A percentile compares a stretch with the other conserved stretches of the same genome.
Evolutionary conservation across 116 monocot species (phyloP).

Genomic region (Zostera marina): DNA sequence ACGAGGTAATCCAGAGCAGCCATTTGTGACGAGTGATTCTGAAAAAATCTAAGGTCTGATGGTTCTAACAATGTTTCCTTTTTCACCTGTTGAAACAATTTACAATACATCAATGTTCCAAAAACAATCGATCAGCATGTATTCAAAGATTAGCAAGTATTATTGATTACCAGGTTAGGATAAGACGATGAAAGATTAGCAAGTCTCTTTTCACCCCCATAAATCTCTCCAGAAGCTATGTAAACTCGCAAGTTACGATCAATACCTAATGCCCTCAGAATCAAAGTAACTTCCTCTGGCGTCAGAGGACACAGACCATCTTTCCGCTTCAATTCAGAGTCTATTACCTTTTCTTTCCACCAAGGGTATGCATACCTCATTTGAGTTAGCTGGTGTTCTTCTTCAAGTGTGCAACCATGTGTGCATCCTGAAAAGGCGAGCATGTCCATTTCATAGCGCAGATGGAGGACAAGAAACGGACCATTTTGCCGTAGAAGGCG

Average conservation of each 20-base stretch:
- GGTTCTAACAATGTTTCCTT: slow-evolving; percentile 63
- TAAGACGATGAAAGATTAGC: slow-evolving; percentile 41
- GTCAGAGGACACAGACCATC: slow-evolving; percentile 86
- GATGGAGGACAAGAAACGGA: slow-evolving; percentile 58
- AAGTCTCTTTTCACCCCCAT: slow-evolving; percentile 76
- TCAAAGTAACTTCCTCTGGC: slow-evolving; percentile 65
- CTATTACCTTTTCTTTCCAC: slow-evolving; percentile 94
- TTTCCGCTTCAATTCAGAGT: slow-evolving; percentile 69
- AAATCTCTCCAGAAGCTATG: slow-evolving; percentile 85
- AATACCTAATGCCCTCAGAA: slow-evolving; percentile 53
- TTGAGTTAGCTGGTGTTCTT: slow-evolving; percentile 38
- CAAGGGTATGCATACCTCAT: slow-evolving; percentile 97
- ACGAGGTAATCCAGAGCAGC: slow-evolving; percentile 90
- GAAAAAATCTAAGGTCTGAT: slow-evolving; percentile 64
- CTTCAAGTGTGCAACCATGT: slow-evolving; percentile 41
- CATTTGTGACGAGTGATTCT: slow-evolving; percentile 89
- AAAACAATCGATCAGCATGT: too few species aligned
- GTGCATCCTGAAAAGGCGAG: slow-evolving; percentile 67
- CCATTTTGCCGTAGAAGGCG: slow-evolving; percentile 31
- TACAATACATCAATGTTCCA: too few species aligned
- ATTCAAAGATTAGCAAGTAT: background rate
- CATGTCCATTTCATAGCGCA: slow-evolving; percentile 79
- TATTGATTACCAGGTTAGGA: slow-evolving; percentile 49
- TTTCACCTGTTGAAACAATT: slow-evolving; percentile 35
- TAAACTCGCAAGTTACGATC: slow-evolving; percentile 44